Evolutionary conservation across 2,329 filamentous ascomycete genomes (phyloP), one percentile per base, ranked within the genome.

Genomic region (Monascus ruber): DNA sequence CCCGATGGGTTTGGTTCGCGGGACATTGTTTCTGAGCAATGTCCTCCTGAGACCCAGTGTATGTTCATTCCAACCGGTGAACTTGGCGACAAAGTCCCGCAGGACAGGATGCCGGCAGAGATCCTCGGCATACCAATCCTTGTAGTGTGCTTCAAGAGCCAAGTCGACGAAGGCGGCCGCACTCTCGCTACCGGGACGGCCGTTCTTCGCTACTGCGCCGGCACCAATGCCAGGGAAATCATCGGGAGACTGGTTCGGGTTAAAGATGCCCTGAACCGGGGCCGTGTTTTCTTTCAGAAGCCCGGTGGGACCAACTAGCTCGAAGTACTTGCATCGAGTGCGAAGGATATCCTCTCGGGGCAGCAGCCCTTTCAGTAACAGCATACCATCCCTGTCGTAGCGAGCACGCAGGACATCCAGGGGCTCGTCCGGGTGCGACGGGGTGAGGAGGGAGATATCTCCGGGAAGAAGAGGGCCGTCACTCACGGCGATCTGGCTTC

Each of bases 151-250:
- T 41, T 72, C 58, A 9, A 78, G 55, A 0, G 74, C 74, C 5
- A 71, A 53, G 31, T 71, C 65, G 5, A 72, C 69, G 41, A 72
- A 73, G 5, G 57, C 50, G 31, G 62, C 41, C 0, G 68, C 67
- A 5, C 62, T 58, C 2, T 63, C 60, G 3, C 63, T 63, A 5
- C 65, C 70, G 0, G 71, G 71, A 1, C 60, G 60, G 0, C 63
- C 64, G 36, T 73, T 73, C 6, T 61, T 61, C 4, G 47, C 60
- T 1, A 59, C 54, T 24, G 63, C 63, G 0, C 73, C 73, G 1
- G 73, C 70, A 2, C 74, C 74, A 39, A 78, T 73, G 1, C 71
- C 71, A 0, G 71, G 71, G 41, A 64, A 74, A 31, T 71, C 60
- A 10, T 58, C 51, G 7, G 60, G 55, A 31, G 64, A 53, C 39